Evolutionary conservation across 2,329 filamentous ascomycete species (phyloP), one percentile per base, ranked within the genome.

Genomic region (Aureobasidium pullulans): DNA sequence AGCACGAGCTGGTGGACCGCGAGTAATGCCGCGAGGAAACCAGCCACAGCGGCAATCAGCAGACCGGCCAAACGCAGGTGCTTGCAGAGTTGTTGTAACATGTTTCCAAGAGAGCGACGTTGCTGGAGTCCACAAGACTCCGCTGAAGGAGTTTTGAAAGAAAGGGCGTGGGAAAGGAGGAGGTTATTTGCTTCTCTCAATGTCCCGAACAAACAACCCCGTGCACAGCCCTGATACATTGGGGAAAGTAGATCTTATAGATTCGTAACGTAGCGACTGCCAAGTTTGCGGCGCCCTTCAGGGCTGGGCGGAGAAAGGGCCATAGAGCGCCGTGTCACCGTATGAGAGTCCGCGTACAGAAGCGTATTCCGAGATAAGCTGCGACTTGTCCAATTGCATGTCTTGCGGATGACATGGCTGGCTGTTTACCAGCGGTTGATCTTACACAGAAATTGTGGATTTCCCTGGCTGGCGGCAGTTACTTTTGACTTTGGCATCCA

Each of bases 1-100:
- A 71, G 61, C n/a, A 70, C 28, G 13, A 63, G 61, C 44, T 67
- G 67, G 46, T 70, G 66, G 6, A 66, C 43, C 5, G 68, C 32
- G 16, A 66, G 57, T 34, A 69, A 57, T 19, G 54, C 37, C 28
- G 61, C 16, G 10, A 64, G 57, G 16, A 50, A 15, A 36, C 57
- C 44, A 59, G 57, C 47, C 57, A 59, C 37, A 52, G 31, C 57
- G 13, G 47, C 46, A 36, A 36, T 6, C 43, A 47, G 13, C 32
- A 42, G 43, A 42, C 37, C 57, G 19, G 16, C 47, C 36, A 50
- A 15, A 4, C 57, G 57, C 37, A 59, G 34, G 28, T 50, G 43
- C 32, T 48, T 47, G 54, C 6, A 40, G 3, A 48, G 7, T 47
- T 47, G 54, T 32, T 57, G 42, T 13, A 57, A 47, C 54, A 57